Conservation (phyloP, 805 yeast species). For the Candida koratica region DNA sequence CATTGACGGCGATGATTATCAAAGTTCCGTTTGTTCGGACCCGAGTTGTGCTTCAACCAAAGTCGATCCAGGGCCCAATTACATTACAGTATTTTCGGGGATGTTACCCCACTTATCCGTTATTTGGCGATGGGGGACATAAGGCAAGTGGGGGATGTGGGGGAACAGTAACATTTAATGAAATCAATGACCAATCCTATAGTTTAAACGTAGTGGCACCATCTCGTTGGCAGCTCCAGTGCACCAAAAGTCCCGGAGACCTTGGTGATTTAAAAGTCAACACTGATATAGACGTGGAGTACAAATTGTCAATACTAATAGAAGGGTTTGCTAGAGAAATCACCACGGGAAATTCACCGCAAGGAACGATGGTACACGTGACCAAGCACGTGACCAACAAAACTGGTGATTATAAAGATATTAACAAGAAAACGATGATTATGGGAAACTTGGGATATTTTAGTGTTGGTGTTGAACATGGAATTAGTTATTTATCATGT, state of each 20-base stretch:
- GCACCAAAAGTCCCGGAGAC: conserved; percentile 42
- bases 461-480: conserved; percentile 73
- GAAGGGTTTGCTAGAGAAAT: conserved; percentile 67
- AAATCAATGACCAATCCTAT: conserved; percentile 23
- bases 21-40: conserved; percentile 49
- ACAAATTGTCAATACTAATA: conserved; percentile 52
- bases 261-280: conserved; percentile 52
- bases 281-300: conserved; percentile 19
- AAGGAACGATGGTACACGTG: background rate
- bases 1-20: conserved; percentile 40
- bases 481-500: conserved; percentile 53
- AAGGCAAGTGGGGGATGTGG: conserved; percentile 21
- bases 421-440: conserved; percentile 54
- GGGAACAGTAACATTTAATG: background rate
- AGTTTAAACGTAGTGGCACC: conserved; percentile 60
- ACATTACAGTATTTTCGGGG: conserved; percentile 57
- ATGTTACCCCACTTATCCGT: conserved; percentile 30
- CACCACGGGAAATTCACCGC: conserved; percentile 16
- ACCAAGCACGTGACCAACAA: background rate
- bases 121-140: conserved; percentile 20
- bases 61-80: conserved; percentile 32
- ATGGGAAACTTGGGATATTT: conserved; percentile 83
- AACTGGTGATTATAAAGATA: background rate
- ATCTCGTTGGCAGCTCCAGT: conserved; percentile 60
- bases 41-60: conserved; percentile 58